Conservation (phyloP, 2,329 filamentous ascomycete genomes). For the Botrytis porri region DNA sequence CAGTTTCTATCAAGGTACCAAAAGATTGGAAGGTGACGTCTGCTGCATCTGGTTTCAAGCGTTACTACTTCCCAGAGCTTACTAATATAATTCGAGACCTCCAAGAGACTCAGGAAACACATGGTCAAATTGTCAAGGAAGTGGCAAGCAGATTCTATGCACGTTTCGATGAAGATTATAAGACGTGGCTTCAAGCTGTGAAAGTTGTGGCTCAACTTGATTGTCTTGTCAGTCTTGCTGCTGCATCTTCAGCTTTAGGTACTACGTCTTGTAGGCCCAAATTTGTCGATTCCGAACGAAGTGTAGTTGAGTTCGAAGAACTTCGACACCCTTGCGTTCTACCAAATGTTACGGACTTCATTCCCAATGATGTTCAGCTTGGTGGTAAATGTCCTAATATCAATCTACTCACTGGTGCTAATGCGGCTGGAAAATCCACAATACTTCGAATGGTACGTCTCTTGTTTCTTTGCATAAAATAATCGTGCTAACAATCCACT, state of each 20-base stretch:
- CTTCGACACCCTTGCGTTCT: slow-evolving; percentile 94
- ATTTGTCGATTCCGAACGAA: slow-evolving; percentile 84
- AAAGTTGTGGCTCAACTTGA: slow-evolving; percentile 89
- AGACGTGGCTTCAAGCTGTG: slow-evolving; percentile 83
- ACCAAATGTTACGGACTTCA: slow-evolving; percentile 86
- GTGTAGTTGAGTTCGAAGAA: slow-evolving; percentile 86
- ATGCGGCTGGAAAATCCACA: slow-evolving; percentile 96
- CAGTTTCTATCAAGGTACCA: slow-evolving; percentile 78
- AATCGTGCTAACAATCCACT: slow-evolving; percentile 22
- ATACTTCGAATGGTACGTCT: slow-evolving; percentile 81
- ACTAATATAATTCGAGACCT: slow-evolving; percentile 78
- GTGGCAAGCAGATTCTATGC: slow-evolving; percentile 79
- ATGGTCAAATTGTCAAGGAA: slow-evolving; percentile 85
- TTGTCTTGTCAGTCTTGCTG: slow-evolving; percentile 89
- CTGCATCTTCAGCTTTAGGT: slow-evolving; percentile 78
- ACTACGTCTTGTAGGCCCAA: slow-evolving; percentile 82
- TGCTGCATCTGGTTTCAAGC: slow-evolving; percentile 81
- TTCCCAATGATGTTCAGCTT: slow-evolving; percentile 88
- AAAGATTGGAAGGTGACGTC: slow-evolving; percentile 96
- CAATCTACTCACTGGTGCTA: slow-evolving; percentile 88
- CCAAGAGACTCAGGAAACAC: slow-evolving; percentile 91
- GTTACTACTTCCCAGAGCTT: slow-evolving; percentile 88
- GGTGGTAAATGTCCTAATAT: slow-evolving; percentile 81
- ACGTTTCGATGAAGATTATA: slow-evolving; percentile 84
- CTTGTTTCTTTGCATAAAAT: neutral